A percentile compares a stretch with the other conserved stretches of the same genome.
phyloP scores from a whole-genome alignment of 164 flowering plant species.

The Malania oleifera region DNA sequence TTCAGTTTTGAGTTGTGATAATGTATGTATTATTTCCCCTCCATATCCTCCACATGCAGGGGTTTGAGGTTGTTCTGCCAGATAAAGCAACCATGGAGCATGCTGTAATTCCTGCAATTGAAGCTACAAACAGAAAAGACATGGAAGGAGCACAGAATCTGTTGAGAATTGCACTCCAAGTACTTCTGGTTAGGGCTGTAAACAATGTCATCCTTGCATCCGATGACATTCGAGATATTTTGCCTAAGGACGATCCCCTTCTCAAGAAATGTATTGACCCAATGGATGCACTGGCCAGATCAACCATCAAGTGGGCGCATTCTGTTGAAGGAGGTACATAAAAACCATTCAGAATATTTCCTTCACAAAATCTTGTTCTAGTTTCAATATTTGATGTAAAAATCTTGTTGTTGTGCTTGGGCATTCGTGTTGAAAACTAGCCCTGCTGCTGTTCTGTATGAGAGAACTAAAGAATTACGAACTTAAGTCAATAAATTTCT shows the following conservation, averaged over 20 bases:
- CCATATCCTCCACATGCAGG: constrained; percentile 16
- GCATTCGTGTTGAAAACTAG: no score
- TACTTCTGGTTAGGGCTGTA: constrained; percentile 36
- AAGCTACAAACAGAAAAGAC: constrained; percentile 29
- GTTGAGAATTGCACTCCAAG: constrained; percentile 35
- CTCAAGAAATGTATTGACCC: constrained; percentile 35
- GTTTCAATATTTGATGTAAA: no score
- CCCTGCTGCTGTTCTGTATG: no score
- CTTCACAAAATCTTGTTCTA: no score
- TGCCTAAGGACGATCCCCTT: constrained; percentile 34
- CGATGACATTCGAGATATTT: constrained; percentile 26
- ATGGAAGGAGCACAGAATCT: constrained; percentile 32
- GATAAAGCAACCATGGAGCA: constrained; percentile 42
- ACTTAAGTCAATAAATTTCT: no score
- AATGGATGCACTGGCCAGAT: constrained; percentile 30
- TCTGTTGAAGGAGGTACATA: constrained; percentile 15
- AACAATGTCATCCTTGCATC: constrained; percentile 35
- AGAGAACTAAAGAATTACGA: no score
- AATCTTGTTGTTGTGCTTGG: no score
- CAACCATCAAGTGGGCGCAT: constrained; percentile 24
- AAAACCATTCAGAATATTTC: background rate
- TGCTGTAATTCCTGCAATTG: constrained; percentile 28
- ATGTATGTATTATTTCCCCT: background rate
- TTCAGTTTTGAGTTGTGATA: background rate
- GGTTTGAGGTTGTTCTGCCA: constrained; percentile 40